Evolutionary conservation across 2,329 filamentous ascomycete species (phyloP).

Genomic region (Botryotinia narcissicola): DNA sequence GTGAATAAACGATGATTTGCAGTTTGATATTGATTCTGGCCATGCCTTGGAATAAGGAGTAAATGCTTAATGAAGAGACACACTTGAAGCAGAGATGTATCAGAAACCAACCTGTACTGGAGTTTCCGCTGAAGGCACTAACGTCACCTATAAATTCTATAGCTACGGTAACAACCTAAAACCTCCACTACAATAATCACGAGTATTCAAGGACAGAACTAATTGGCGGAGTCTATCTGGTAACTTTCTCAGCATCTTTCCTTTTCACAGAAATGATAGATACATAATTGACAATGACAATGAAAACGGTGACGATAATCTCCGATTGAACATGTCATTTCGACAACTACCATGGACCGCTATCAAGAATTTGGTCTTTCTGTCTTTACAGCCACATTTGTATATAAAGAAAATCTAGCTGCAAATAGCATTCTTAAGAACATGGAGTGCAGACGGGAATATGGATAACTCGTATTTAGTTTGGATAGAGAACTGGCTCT

Average conservation of each 20-base stretch:
- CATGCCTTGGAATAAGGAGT: accelerated
- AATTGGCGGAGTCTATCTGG: accelerated
- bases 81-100: too few species aligned
- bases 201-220: accelerated
- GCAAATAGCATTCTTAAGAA: not conserved
- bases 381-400: accelerated
- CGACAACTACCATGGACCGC: accelerated
- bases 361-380: not conserved
- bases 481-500: not conserved
- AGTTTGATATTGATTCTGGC: accelerated
- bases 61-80: not conserved
- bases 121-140: too few species aligned
- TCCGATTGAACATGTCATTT: not conserved
- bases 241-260: not conserved
- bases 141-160: too few species aligned
- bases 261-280: not conserved
- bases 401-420: not conserved
- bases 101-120: too few species aligned
- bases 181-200: too few species aligned
- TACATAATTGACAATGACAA: not conserved
- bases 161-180: too few species aligned
- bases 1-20: accelerated
- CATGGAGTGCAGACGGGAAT: not conserved
- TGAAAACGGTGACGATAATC: not conserved
- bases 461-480: not conserved